A percentile compares a stretch with the other conserved stretches of the same genome.
Evolutionary conservation across 495 filamentous ascomycete species (phyloP).

Genomic region (Rostrohypoxylon terebratum): DNA sequence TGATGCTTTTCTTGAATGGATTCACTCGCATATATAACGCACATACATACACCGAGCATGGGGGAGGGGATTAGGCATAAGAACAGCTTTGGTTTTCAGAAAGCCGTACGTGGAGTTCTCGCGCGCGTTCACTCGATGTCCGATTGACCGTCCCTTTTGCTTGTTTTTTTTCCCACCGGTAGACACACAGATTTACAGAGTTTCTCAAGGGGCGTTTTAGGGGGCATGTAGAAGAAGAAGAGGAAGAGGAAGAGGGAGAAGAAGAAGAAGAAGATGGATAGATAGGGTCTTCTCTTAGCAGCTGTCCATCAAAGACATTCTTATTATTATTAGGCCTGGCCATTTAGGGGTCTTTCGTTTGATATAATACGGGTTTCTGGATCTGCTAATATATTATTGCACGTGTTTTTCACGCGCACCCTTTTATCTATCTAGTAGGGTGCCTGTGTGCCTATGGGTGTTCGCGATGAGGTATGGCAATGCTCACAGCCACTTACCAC

Average conservation of each 20-base stretch:
- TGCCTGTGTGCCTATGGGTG: background rate
- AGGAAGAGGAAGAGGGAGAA: slow-evolving; percentile 15
- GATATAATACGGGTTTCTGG: background rate
- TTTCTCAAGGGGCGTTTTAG: slow-evolving; percentile 37
- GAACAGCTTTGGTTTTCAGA: slow-evolving; percentile 41
- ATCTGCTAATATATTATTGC: slow-evolving; percentile 1
- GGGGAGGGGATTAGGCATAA: slow-evolving; percentile 45
- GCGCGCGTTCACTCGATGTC: slow-evolving; percentile 32
- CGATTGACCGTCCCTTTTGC: slow-evolving; percentile 9
- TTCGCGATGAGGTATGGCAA: background rate
- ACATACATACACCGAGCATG: slow-evolving; percentile 38
- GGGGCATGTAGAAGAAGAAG: slow-evolving; percentile 34
- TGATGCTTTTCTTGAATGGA: slow-evolving; percentile 37
- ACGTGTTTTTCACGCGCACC: background rate
- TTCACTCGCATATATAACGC: slow-evolving; percentile 43
- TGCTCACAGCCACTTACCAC: background rate
- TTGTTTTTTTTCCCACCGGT: slow-evolving; percentile 12
- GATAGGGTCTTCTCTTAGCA: slow-evolving; percentile 38
- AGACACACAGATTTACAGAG: slow-evolving; percentile 38
- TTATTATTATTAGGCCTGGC: slow-evolving; percentile 3
- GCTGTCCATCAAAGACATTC: slow-evolving; percentile 25
- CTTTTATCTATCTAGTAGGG: background rate
- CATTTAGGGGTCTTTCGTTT: slow-evolving; percentile 11
- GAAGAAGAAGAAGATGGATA: slow-evolving; percentile 41
- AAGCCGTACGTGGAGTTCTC: slow-evolving; percentile 42